Base-by-base conservation (phyloP, 192 early-diverging fungal genomes). In the Gamsiella multidivaricata region DNA sequence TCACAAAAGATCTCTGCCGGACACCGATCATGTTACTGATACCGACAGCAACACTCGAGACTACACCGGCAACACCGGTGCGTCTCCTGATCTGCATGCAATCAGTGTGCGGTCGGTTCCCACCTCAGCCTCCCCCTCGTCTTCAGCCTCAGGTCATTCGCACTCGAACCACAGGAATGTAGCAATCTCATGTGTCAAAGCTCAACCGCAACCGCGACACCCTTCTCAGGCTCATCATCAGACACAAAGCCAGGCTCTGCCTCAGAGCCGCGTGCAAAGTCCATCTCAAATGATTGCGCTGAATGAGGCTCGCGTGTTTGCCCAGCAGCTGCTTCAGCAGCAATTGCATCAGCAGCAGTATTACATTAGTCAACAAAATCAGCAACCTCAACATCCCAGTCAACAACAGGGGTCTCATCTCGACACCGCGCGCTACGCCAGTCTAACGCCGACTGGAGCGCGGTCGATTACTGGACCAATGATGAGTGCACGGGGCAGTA, bases 271-370 rank as follows among this genome's bases (percentile, higher is more conserved):
- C 28, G 31, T 9, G 14, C 70, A 52, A 62, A 37, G 31, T 49
- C 39, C 55, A 11, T 17, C 59, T 26, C 64, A 69, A 28, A 57
- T 41, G 52, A 63, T 63, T 11, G 54, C 49, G 18, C 43, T 63
- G 45, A 45, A 29, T 23, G 65, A 62, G 41, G 74, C 59, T n/a
- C 50, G 65, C 18, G 8, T 71, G 42, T 71, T 63, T 57, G 28
- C 59, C 23, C 69, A 63, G 23, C 69, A 71, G 61, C 50, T 71
- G 53, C 52, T 55, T 22, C 56, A 61, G 29, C 43, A 78, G 23
- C 56, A 65, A n/a, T 53, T 53, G 10, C 59, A 71, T 5, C 69
- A 56, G 18, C 57, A 53, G n/a, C 56, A 61, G 61, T 34, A n/a
- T n/a, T n/a, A n/a, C n/a, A n/a, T n/a, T n/a, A n/a, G n/a, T n/a